These are phyloP conservation scores for Mycena leptocephala DNA, from an alignment of 768 basidiomycete genomes.

Conservation along the genomic window DNA sequence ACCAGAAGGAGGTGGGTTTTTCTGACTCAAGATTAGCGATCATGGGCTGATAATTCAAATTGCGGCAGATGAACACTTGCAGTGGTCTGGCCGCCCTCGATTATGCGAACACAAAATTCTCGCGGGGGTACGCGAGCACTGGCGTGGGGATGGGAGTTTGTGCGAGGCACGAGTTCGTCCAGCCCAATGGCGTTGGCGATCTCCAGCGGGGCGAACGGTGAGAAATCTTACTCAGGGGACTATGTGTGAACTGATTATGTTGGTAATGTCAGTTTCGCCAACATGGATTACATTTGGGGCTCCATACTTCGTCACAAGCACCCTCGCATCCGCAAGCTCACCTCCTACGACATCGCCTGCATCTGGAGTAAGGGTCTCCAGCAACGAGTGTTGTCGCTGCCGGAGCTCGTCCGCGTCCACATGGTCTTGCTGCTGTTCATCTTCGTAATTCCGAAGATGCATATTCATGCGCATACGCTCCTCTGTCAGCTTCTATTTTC, in stretches of 20 bases:
- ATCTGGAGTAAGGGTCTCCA: slow-evolving; percentile 25
- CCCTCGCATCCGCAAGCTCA: background rate
- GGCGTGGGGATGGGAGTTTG: no score
- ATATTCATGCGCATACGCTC: slow-evolving; percentile 38
- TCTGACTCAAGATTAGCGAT: slow-evolving; percentile 27
- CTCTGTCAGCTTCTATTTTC: background rate
- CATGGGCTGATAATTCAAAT: background rate
- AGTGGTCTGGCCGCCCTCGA: no score
- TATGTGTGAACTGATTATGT: background rate
- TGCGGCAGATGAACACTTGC: background rate
- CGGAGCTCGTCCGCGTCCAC: no score
- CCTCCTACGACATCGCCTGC: background rate
- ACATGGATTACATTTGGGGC: background rate
- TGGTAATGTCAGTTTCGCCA: slow-evolving; percentile 15
- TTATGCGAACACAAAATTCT: no score
- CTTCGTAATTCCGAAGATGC: no score
- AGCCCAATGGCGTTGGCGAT: background rate
- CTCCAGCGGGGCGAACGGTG: background rate
- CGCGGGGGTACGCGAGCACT: no score
- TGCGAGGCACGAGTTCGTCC: no score
- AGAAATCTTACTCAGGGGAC: background rate
- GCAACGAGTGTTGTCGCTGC: background rate
- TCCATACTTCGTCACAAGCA: background rate
- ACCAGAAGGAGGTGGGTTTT: no score
- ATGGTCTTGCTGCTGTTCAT: no score